Base-by-base conservation (phyloP, 176 grass and related monocot genomes). In the Canna indica region DNA sequence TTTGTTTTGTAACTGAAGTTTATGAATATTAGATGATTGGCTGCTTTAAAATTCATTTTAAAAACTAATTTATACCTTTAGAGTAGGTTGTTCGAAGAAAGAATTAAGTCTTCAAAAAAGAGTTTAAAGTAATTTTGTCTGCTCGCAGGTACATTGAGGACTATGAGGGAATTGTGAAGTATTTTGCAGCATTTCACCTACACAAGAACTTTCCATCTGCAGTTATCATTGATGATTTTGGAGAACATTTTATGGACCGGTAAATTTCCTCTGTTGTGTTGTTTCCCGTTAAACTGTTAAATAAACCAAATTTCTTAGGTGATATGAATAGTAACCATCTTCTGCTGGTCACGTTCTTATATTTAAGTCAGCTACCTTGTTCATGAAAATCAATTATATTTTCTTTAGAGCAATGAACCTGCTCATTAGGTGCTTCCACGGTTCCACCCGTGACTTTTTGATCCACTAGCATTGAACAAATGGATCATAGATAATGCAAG, bases 181-280 rank as follows among this genome's bases (percentile, higher is more conserved):
- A 87, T 50, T 90, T 92, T 45, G 81, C 93, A 58, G 86, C 89
- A 80, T 92, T 92, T 87, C 94, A 92, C 46, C 75, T 97, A 57
- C 84, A 87, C 69, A 82, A 81, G 12, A 62, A 48, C 73, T 87
- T 92, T 38, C 88, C 89, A 25, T 78, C 81, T 74, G 83, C 84
- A 70, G 82, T 97, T 44, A 83, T 97, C 52, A 81, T 97, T 70
- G 94, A 97, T 64, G 94, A 85, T 86, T 97, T 97, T 80, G 90
- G 81, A 62, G 80, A 88, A 38, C 79, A 87, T 82, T 97, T 97
- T 78, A 82, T 53, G 0, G 80, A 90, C 29, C 81, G 79, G 94
- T 92, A 31, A 25, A 17, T 56, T 58, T 17, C 22, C 22, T 44
- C 27, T 29, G 6, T 18, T 4, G 24, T 13, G 17, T 66, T 22